These are phyloP conservation scores for Cryptomeria japonica DNA, from an alignment of 75 land plant genomes.

Conservation along the genomic window DNA sequence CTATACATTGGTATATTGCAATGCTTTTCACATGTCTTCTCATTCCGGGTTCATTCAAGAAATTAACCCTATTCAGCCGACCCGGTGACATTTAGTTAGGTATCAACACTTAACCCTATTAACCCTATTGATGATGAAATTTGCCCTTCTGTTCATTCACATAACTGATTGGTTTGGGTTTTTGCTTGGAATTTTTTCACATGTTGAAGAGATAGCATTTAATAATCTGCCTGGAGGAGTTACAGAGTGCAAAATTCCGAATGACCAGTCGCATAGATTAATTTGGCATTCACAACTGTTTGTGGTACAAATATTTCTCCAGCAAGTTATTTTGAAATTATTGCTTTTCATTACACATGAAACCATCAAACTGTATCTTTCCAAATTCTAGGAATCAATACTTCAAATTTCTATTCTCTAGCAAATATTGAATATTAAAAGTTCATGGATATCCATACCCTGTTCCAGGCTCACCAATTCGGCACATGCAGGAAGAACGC, in stretches of 20 bases:
- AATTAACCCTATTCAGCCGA: too few species aligned
- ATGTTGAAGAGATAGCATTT: slow-evolving; percentile 47
- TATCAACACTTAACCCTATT: too few species aligned
- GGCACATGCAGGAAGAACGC: too few species aligned
- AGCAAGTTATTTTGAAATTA: slow-evolving; percentile 26
- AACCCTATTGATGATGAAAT: background rate
- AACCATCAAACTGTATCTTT: background rate
- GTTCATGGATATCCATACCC: too few species aligned
- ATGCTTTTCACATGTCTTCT: too few species aligned
- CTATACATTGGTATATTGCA: too few species aligned
- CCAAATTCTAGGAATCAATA: background rate
- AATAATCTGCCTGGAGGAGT: slow-evolving; percentile 52
- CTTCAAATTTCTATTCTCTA: background rate
- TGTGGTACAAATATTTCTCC: slow-evolving; percentile 43
- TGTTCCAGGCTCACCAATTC: too few species aligned
- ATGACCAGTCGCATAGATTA: slow-evolving; percentile 30
- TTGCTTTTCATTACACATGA: background rate
- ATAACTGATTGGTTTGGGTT: background rate
- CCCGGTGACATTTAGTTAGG: too few species aligned
- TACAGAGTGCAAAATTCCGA: slow-evolving; percentile 33
- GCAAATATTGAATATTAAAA: background rate
- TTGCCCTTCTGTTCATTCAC: background rate
- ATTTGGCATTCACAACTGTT: slow-evolving; percentile 39
- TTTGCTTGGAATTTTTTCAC: slow-evolving; percentile 29
- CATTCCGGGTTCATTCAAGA: too few species aligned